These are phyloP conservation scores for Apodospora peruviana DNA, from an alignment of 495 filamentous ascomycete genomes.

Conservation along the genomic window DNA sequence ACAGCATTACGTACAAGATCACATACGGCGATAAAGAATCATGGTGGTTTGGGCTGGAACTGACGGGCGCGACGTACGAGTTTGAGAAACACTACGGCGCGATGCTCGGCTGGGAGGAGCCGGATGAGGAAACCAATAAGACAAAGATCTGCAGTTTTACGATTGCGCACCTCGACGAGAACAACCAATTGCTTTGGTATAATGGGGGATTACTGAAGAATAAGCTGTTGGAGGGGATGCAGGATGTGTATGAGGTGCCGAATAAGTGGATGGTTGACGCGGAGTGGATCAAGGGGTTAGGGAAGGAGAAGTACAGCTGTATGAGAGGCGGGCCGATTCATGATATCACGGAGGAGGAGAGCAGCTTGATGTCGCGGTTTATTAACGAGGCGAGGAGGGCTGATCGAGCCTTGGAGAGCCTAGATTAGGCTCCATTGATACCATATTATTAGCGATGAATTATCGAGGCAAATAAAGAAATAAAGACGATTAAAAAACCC, in stretches of 20 bases:
- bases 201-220: conserved; percentile 1
- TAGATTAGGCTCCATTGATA: too few relatives aligned
- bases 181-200: not conserved
- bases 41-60: not conserved
- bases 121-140: not conserved
- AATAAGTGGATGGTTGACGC: not conserved
- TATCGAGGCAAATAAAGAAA: too few relatives aligned
- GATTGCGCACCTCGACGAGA: not conserved
- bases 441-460: too few relatives aligned
- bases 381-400: not conserved
- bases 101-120: not conserved
- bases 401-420: too few relatives aligned
- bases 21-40: conserved; percentile 1
- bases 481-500: too few relatives aligned
- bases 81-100: conserved; percentile 2
- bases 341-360: not conserved
- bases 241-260: not conserved
- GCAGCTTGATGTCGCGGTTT: not conserved
- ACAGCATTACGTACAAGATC: not conserved
- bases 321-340: not conserved
- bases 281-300: not conserved
- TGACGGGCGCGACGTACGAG: not conserved
- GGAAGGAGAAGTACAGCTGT: not conserved
- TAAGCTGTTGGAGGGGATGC: not conserved
- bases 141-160: not conserved